These are phyloP conservation scores for Citrus medica DNA, from an alignment of 345 rosid genomes.

Conservation along the genomic window DNA sequence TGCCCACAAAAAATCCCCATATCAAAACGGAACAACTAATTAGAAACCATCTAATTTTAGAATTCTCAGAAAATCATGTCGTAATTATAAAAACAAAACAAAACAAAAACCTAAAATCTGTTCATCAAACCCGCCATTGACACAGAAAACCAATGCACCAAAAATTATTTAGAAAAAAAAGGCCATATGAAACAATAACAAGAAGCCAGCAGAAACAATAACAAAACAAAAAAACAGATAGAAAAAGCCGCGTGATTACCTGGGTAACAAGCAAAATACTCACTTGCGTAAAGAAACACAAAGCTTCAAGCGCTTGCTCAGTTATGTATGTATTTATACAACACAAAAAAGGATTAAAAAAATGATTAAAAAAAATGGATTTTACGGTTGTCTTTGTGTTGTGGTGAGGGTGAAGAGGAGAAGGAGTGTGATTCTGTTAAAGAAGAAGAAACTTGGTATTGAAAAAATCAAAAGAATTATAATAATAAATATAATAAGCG, in stretches of 20 bases:
- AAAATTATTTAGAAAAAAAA: background rate
- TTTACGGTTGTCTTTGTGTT: background rate
- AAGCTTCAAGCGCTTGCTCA: background rate
- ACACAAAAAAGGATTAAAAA: background rate
- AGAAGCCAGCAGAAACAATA: background rate
- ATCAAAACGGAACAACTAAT: too few species aligned
- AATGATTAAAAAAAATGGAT: too few species aligned
- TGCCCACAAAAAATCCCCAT: background rate
- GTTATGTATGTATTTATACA: background rate
- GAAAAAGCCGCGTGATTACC: conserved; percentile 30
- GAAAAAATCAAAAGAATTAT: background rate
- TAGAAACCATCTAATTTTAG: too few species aligned
- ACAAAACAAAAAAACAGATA: background rate
- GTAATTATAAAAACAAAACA: background rate
- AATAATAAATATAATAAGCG: too few species aligned
- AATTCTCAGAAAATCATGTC: conserved; percentile 3
- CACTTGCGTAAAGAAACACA: background rate
- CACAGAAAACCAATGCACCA: background rate
- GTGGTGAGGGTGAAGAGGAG: background rate
- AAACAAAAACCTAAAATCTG: background rate
- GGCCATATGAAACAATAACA: background rate
- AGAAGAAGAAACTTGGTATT: background rate
- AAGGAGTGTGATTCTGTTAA: background rate
- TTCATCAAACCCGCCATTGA: background rate
- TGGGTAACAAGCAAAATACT: conserved; percentile 16